Evolutionary conservation across 139 green algal species (phyloP).

Genomic region (Volvox africanus): DNA sequence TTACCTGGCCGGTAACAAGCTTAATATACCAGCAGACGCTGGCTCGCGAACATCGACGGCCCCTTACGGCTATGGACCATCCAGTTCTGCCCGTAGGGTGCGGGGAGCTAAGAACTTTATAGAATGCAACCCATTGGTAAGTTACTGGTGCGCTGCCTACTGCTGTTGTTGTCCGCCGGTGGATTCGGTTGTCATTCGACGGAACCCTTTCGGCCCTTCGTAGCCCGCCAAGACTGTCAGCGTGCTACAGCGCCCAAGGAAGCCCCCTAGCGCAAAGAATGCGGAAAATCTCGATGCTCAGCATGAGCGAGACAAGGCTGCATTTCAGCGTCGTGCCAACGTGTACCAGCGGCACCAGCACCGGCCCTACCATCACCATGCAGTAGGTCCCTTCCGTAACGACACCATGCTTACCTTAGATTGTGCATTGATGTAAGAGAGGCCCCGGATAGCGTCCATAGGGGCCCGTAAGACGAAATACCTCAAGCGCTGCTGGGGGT

Average conservation of each 20-base stretch:
- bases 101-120: neutral
- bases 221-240: conserved; percentile 44
- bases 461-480: too few species aligned
- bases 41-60: neutral
- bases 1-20: conserved; percentile 11
- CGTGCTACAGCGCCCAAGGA: conserved; percentile 29
- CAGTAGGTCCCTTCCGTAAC: conserved; percentile 2
- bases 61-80: neutral
- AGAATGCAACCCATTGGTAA: conserved; percentile 25
- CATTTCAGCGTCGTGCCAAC: conserved; percentile 36
- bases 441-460: too few species aligned
- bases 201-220: neutral
- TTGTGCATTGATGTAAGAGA: too few species aligned
- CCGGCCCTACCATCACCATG: conserved; percentile 37
- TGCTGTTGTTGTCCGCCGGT: neutral
- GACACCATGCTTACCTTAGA: too few species aligned
- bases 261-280: conserved; percentile 23
- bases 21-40: neutral
- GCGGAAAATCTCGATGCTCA: conserved; percentile 51
- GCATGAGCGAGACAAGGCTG: conserved; percentile 37
- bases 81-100: neutral
- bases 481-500: too few species aligned
- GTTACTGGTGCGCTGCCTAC: neutral
- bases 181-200: neutral
- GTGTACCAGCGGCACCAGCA: neutral